phyloP scores from a whole-genome alignment of 768 basidiomycete species.

The Russula earlei region DNA sequence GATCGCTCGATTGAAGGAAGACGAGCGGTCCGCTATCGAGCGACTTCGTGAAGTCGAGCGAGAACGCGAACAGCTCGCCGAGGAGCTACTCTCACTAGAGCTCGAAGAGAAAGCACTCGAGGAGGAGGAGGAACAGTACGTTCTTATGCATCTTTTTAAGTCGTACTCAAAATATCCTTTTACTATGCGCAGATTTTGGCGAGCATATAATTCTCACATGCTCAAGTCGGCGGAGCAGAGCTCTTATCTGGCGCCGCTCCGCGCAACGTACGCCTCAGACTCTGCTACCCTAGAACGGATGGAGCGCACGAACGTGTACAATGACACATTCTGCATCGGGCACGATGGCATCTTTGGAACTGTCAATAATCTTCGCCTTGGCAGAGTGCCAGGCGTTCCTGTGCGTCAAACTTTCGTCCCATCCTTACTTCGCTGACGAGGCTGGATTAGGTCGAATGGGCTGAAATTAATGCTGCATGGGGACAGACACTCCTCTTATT shows the following conservation, averaged over 20 bases:
- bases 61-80: slow-evolving; percentile 67
- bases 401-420: slow-evolving; percentile 33
- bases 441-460: slow-evolving; percentile 76
- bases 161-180: background rate
- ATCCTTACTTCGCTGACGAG: slow-evolving; percentile 8
- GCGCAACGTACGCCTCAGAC: slow-evolving; percentile 72
- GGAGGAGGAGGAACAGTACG: slow-evolving; percentile 76
- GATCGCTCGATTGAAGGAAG: slow-evolving; percentile 61
- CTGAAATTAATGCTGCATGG: slow-evolving; percentile 98
- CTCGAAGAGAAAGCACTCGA: slow-evolving; percentile 71
- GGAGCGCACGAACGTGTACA: slow-evolving; percentile 89
- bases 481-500: slow-evolving; percentile 88
- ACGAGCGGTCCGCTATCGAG: slow-evolving; percentile 60
- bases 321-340: slow-evolving; percentile 91
- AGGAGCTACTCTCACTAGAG: slow-evolving; percentile 62
- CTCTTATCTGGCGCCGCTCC: slow-evolving; percentile 59
- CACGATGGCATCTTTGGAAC: slow-evolving; percentile 94
- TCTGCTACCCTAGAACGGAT: slow-evolving; percentile 72
- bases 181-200: slow-evolving; percentile 60
- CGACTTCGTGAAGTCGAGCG: slow-evolving; percentile 68
- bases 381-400: slow-evolving; percentile 76
- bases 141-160: slow-evolving; percentile 15
- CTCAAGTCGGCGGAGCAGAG: slow-evolving; percentile 55
- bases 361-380: slow-evolving; percentile 92
- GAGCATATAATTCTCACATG: slow-evolving; percentile 63